Base-by-base conservation (phyloP, 306 rosid genomes). In the Prosopis cineraria region DNA sequence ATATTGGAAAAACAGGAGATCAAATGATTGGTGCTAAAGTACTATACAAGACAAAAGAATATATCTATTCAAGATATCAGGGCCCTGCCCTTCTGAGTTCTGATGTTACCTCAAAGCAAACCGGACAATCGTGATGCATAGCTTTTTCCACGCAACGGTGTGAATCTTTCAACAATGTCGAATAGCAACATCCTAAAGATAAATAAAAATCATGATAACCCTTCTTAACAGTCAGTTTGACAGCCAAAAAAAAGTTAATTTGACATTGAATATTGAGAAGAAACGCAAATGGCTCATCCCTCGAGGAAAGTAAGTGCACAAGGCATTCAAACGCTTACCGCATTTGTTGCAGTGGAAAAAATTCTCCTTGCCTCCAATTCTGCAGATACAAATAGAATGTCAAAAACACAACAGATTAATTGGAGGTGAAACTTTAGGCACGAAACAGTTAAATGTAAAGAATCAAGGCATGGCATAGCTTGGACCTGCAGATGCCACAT, bases 401-500 rank as follows among this genome's bases (percentile, higher is more conserved):
- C 52, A 78, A 70, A 8, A 12, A 60, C 41, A 31, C n/a, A 62
- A 20, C 17, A 62, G 36, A 74, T 36, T 76, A 17, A 40, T 22
- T 25, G 29, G 41, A 64, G 52, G 37, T 66, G 44, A 39, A 68
- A 55, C 45, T 5, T 13, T 24, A 72, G 33, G 70, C 37, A 73
- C 30, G 50, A 24, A 69, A 17, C 5, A 39, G 3, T 17, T 4
- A 33, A 72, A 52, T 7, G 64, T 65, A 55, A 66, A 10, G 3
- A 74, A 55, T 41, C 16, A 19, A 68, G 73, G 78, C 37, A 33
- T 24, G 41, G n/a, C 31, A 66, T 37, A 44, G 33, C 56, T 33
- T 70, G 52, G 43, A 83, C 84, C 87, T 87, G 97, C 97, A 93
- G 79, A 93, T 93, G 11, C 94, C 97, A 81, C 97, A 93, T 81